A percentile compares a stretch with the other conserved stretches of the same genome.
These are phyloP conservation scores for Aaosphaeria arxii DNA, from an alignment of 2,329 filamentous ascomycete genomes.

Conservation along the genomic window DNA sequence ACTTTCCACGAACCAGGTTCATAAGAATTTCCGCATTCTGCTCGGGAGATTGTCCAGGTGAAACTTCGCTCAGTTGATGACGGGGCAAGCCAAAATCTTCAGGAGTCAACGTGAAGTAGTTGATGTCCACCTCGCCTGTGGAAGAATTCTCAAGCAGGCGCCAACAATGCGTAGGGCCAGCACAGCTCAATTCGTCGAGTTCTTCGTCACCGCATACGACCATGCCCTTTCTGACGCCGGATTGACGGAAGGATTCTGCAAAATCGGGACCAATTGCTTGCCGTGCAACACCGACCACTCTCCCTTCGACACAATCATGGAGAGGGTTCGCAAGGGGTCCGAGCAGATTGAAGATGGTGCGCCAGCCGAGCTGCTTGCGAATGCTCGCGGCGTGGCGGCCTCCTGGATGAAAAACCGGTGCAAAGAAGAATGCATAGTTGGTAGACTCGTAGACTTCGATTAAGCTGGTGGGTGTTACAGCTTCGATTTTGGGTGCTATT, in stretches of 20 bases:
- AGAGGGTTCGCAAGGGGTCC: conserved; percentile 90
- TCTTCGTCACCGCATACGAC: conserved; percentile 93
- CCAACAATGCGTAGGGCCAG: conserved; percentile 88
- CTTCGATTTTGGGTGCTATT: conserved; percentile 68
- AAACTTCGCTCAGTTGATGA: conserved; percentile 75
- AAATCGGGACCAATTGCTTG: conserved; percentile 85
- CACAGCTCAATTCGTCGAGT: conserved; percentile 91
- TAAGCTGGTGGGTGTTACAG: conserved; percentile 70
- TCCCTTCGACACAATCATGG: conserved; percentile 74
- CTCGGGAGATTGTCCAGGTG: conserved; percentile 77
- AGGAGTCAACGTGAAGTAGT: conserved; percentile 75
- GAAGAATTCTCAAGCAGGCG: conserved; percentile 56
- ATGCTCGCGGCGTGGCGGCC: conserved; percentile 87
- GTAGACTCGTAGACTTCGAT: conserved; percentile 69
- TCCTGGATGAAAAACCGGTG: conserved; percentile 92
- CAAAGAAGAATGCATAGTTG: conserved; percentile 95
- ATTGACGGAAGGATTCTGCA: conserved; percentile 74
- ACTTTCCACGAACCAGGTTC: conserved; percentile 69
- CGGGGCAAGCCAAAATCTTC: conserved; percentile 80
- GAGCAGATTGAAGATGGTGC: conserved; percentile 96
- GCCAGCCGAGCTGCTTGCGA: conserved; percentile 83
- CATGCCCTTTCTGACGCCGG: conserved; percentile 77
- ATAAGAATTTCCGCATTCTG: conserved; percentile 86
- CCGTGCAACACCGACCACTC: conserved; percentile 89
- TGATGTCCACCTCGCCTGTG: conserved; percentile 55